Conservation (phyloP, 768 basidiomycete species). For the Mycena olivaceomarginata region DNA sequence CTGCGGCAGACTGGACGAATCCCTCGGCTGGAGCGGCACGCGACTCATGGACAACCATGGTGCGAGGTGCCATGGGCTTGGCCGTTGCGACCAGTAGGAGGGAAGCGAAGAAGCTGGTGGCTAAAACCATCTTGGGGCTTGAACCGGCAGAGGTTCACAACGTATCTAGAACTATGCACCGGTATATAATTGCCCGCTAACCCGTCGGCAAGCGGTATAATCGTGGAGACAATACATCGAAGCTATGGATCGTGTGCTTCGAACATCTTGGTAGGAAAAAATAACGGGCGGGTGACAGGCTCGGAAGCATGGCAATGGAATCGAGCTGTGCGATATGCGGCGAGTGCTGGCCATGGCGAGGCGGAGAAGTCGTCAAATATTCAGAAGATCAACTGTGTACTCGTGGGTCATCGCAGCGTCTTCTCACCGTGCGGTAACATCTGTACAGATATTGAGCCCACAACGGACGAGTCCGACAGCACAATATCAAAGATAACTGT, state of each 20-base stretch:
- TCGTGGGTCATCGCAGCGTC: constrained; percentile 21
- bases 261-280: constrained; percentile 22
- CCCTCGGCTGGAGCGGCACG: constrained; percentile 16
- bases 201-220: constrained; percentile 8
- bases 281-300: constrained; percentile 15
- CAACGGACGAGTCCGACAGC: constrained; percentile 23
- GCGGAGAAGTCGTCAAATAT: constrained; percentile 26
- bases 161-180: constrained; percentile 14
- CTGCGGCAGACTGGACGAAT: constrained; percentile 23
- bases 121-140: constrained; percentile 29
- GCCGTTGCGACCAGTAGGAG: constrained; percentile 24
- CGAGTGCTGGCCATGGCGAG: constrained; percentile 11
- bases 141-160: constrained; percentile 16
- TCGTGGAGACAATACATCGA: constrained; percentile 27
- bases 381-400: constrained; percentile 24
- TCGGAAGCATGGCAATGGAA: constrained; percentile 23
- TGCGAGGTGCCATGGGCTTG: constrained; percentile 16
- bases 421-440: constrained; percentile 26
- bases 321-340: constrained; percentile 11
- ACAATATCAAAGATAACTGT: constrained; percentile 17
- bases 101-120: constrained; percentile 19
- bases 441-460: constrained; percentile 25
- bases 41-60: constrained; percentile 28
- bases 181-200: constrained; percentile 19
- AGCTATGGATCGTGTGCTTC: constrained; percentile 30